phyloP scores from a whole-genome alignment of 352 stramenopile genomes.

The Elongisporangium anandrum region DNA sequence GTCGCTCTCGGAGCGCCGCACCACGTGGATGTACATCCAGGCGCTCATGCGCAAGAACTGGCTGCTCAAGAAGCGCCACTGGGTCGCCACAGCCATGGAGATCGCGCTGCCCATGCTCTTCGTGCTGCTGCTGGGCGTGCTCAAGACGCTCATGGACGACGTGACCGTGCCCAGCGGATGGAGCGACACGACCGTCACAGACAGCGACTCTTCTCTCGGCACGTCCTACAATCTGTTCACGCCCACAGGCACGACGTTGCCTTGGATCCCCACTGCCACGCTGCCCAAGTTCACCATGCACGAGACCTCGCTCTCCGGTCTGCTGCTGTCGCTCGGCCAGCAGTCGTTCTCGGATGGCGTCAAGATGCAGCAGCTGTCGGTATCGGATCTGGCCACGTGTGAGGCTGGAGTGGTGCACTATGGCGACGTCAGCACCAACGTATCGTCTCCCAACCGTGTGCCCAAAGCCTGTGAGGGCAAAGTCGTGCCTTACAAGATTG shows the following conservation, averaged over 20 bases:
- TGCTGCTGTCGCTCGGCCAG: slow-evolving; percentile 41
- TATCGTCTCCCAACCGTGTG: slow-evolving; percentile 24
- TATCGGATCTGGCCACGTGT: slow-evolving; percentile 19
- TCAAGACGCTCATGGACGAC: slow-evolving; percentile 46
- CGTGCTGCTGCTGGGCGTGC: slow-evolving; percentile 49
- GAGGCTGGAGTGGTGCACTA: slow-evolving; percentile 14
- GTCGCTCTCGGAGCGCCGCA: slow-evolving; percentile 15
- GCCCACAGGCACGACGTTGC: slow-evolving; percentile 16
- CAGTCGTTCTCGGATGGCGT: slow-evolving; percentile 31
- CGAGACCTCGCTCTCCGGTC: slow-evolving; percentile 47
- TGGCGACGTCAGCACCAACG: slow-evolving; percentile 30
- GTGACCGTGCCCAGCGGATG: slow-evolving; percentile 45
- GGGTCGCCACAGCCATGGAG: slow-evolving; percentile 45
- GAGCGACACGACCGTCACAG: slow-evolving; percentile 26
- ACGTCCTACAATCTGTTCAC: slow-evolving; percentile 56
- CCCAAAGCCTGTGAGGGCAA: slow-evolving; percentile 29
- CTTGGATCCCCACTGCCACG: slow-evolving; percentile 17
- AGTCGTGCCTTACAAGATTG: slow-evolving; percentile 57
- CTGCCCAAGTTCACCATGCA: slow-evolving; percentile 48
- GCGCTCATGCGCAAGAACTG: slow-evolving; percentile 68
- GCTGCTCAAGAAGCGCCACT: slow-evolving; percentile 55
- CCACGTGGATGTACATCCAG: slow-evolving; percentile 23
- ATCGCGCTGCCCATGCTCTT: slow-evolving; percentile 50
- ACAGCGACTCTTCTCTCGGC: slow-evolving; percentile 19
- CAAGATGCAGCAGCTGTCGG: slow-evolving; percentile 37